Base-by-base conservation (phyloP, 108 stramenopile species). In the Conticribra weissflogii region DNA sequence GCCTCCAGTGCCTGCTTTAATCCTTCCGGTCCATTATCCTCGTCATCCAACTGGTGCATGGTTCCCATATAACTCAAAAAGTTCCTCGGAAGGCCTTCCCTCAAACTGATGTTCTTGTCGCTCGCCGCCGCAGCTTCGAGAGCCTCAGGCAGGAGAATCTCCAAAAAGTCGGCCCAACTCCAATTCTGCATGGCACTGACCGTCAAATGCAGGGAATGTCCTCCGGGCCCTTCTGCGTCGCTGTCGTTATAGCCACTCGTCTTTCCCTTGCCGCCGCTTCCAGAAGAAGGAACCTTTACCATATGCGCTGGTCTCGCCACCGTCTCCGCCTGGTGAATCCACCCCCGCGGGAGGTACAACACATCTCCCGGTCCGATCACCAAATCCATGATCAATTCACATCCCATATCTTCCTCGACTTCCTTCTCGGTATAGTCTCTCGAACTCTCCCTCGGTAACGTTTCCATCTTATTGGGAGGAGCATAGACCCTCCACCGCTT, bases 241-340 rank as follows among this genome's bases (percentile, higher is more conserved):
- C 5, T 41, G 12, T 41, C 36, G 12, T 41, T 12, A 41, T 41
- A 5, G 36, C 36, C 36, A 41, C 5, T n/a, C n/a, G n/a, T n/a
- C n/a, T n/a, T n/a, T n/a, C n/a, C 36, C 36, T 41, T 41, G 36
- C 36, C 36, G 56, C 81, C 68, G 48, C 85, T 68, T 28, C 71
- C 71, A 24, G 75, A 62, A 2, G 70, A 62, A 22, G 59, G 57
- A 2, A 82, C 54, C 25, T 55, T 41, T 15, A 55, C 44, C 29
- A 49, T 36, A 24, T 59, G 32, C 7, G 51, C 2, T 7, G 78
- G 78, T 51, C 66, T 57, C 0, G 36, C 12, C 0, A 84, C 81
- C 12, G 98, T 95, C 46, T 82, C 85, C 0, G 97, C 97, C 59
- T 98, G 97, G 74, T 98, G 98, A 59, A 97, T 93, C 95, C 95